Evolutionary conservation across 805 yeast species (phyloP).

Genomic region (Pichia paraexigua): DNA sequence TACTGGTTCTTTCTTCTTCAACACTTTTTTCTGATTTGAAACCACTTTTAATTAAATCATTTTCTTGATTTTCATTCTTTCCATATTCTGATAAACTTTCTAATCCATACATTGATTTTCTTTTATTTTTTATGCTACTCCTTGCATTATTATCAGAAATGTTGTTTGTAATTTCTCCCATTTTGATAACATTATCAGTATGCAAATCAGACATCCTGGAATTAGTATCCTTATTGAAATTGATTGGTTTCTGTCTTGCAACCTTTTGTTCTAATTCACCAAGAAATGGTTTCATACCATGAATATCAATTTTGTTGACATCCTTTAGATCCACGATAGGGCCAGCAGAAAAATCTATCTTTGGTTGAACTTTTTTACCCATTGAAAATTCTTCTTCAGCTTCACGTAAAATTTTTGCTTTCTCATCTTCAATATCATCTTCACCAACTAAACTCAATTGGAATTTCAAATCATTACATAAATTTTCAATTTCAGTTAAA

Average conservation of each 20-base stretch:
- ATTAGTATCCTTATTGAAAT: background rate
- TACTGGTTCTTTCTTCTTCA: background rate
- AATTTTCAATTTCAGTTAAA: slow-evolving; percentile 21
- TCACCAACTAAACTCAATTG: slow-evolving; percentile 22
- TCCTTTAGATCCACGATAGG: slow-evolving; percentile 6
- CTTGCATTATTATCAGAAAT: background rate
- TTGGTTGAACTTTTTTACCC: slow-evolving; percentile 22
- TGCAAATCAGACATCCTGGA: no score
- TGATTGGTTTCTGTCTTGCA: slow-evolving; percentile 23
- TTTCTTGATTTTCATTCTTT: background rate
- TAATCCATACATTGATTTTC: background rate
- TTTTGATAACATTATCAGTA: no score
- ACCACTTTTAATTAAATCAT: background rate
- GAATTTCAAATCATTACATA: slow-evolving; percentile 21
- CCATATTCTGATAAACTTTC: background rate
- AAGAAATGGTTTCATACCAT: slow-evolving; percentile 33
- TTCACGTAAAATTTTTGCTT: slow-evolving; percentile 18
- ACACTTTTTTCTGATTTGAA: background rate
- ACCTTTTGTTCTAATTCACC: slow-evolving; percentile 47
- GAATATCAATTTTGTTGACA: slow-evolving; percentile 13
- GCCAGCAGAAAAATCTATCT: slow-evolving; percentile 14
- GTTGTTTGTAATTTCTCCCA: background rate
- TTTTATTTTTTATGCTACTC: background rate
- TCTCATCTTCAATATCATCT: slow-evolving; percentile 12
- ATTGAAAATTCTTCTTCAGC: slow-evolving; percentile 24